These are phyloP conservation scores for Solanum hybrid DNA, from an alignment of 305 asterid species.

Conservation along the genomic window DNA sequence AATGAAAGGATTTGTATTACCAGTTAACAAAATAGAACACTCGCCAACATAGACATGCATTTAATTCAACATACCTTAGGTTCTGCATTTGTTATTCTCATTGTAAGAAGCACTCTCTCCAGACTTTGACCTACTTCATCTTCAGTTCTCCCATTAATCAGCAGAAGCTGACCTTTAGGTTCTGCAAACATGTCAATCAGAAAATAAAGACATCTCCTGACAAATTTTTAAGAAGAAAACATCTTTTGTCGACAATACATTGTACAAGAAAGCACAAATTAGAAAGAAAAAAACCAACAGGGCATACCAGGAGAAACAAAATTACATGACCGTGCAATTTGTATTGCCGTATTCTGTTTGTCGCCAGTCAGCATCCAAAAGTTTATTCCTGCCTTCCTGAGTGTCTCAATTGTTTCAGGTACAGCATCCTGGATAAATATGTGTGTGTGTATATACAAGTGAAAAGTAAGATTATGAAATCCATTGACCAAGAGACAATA, in stretches of 20 bases:
- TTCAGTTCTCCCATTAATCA: constrained; percentile 82
- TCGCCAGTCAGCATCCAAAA: constrained; percentile 99
- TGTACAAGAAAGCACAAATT: not conserved
- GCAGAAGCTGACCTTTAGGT: constrained; percentile 96
- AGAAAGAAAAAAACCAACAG: not conserved
- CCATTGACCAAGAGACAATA: not conserved
- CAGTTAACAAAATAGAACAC: not conserved
- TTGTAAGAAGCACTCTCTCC: constrained; percentile 89
- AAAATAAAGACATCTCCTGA: not conserved
- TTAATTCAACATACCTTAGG: constrained; percentile 50
- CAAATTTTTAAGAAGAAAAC: not conserved
- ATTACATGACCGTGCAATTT: constrained; percentile 95
- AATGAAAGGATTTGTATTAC: not conserved
- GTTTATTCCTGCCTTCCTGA: constrained; percentile 89
- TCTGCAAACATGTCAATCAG: constrained; percentile 41
- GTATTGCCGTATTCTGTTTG: constrained; percentile 90
- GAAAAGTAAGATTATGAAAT: not conserved
- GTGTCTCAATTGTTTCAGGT: constrained; percentile 87
- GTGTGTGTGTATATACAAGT: constrained; percentile 1
- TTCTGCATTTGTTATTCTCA: constrained; percentile 80
- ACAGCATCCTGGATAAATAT: constrained; percentile 72
- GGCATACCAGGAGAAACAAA: constrained; percentile 84
- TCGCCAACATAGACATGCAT: not conserved
- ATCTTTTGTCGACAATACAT: not conserved
- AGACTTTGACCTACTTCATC: constrained; percentile 86